Evolutionary conservation across 2,329 filamentous ascomycete species (phyloP).

Genomic region (Ilyonectria destructans): DNA sequence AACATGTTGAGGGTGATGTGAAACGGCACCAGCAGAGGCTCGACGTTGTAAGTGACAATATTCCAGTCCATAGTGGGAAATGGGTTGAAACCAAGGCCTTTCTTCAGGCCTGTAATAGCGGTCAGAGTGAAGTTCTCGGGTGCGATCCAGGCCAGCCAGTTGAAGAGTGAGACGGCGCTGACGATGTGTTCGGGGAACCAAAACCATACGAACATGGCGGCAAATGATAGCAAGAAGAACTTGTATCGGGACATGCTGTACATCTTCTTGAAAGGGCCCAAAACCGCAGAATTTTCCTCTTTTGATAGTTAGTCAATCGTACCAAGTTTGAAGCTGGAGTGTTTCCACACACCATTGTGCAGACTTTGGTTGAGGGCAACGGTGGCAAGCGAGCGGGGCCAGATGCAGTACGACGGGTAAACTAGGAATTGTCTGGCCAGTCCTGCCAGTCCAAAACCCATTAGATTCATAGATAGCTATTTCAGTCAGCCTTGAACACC

Average conservation of each 20-base stretch:
- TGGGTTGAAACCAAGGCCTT: conserved; percentile 65
- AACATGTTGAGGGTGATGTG: conserved; percentile 58
- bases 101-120: conserved; percentile 60
- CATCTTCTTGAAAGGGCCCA: conserved; percentile 38
- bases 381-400: conserved; percentile 54
- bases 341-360: conserved; percentile 32
- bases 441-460: conserved; percentile 71
- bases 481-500: background rate
- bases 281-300: conserved; percentile 32
- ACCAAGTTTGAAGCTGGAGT: background rate
- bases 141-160: conserved; percentile 71
- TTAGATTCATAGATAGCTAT: conserved; percentile 53
- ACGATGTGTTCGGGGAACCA: conserved; percentile 45
- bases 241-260: conserved; percentile 43
- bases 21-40: conserved; percentile 54
- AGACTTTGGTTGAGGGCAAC: conserved; percentile 44
- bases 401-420: conserved; percentile 58
- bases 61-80: conserved; percentile 69
- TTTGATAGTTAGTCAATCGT: background rate
- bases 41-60: conserved; percentile 40
- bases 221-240: conserved; percentile 41
- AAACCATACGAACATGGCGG: conserved; percentile 44
- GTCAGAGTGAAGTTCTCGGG: conserved; percentile 61
- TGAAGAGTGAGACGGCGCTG: conserved; percentile 57
- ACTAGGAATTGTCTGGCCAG: conserved; percentile 66